Conservation (phyloP, 2,329 filamentous ascomycete genomes). For the Pseudocercospora musae region DNA sequence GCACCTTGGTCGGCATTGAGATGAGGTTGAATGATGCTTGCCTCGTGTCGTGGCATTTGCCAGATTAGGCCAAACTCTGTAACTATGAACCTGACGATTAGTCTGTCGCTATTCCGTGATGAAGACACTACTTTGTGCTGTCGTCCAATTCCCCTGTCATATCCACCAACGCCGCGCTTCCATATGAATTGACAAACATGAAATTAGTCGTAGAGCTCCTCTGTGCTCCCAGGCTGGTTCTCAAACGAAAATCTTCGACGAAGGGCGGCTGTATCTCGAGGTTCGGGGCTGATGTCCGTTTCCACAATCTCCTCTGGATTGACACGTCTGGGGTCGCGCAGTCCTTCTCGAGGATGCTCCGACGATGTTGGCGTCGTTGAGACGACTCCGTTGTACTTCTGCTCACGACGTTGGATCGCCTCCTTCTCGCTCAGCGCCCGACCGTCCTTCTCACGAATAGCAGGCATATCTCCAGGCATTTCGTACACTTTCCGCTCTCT, state of each 20-base stretch:
- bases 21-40: too few relatives aligned
- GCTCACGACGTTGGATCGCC: conserved; percentile 45
- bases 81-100: background rate
- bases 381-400: conserved; percentile 46
- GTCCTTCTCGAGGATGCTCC: conserved; percentile 8
- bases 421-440: conserved; percentile 49
- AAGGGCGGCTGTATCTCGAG: conserved; percentile 11
- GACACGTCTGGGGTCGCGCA: conserved; percentile 21
- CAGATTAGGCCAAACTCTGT: too few relatives aligned
- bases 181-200: background rate
- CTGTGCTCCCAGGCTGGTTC: conserved; percentile 6
- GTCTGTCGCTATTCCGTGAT: background rate
- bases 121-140: background rate
- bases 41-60: background rate
- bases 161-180: background rate
- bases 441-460: conserved; percentile 50
- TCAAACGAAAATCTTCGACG: conserved; percentile 29
- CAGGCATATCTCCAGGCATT: conserved; percentile 56
- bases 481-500: conserved; percentile 40
- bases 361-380: conserved; percentile 14
- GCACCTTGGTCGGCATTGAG: background rate
- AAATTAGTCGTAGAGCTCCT: conserved; percentile 12
- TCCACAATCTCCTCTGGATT: conserved; percentile 27
- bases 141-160: background rate
- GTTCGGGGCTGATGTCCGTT: conserved; percentile 6